A percentile compares a stretch with the other conserved stretches of the same genome.
These are phyloP conservation scores for Grigorovia transvaalensis DNA, from an alignment of 805 yeast species.

Conservation along the genomic window DNA sequence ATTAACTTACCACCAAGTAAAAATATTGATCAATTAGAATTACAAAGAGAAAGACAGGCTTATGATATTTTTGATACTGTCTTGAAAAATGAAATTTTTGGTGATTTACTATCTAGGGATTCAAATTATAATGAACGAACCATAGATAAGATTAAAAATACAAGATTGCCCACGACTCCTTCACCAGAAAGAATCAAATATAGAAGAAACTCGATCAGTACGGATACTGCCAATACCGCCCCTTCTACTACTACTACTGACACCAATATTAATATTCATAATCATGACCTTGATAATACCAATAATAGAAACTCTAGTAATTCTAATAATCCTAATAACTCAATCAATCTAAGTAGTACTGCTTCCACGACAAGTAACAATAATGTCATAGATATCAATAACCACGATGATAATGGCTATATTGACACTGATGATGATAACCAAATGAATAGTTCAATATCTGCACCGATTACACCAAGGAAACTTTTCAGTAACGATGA, in stretches of 20 bases:
- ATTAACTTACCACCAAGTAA: conserved; percentile 19
- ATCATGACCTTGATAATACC: too few relatives aligned
- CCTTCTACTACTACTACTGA: not conserved
- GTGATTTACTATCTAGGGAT: conserved; percentile 59
- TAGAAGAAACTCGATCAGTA: conserved; percentile 1
- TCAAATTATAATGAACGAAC: conserved; percentile 24
- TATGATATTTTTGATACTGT: conserved; percentile 79
- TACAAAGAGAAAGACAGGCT: conserved; percentile 68
- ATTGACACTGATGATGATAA: not conserved
- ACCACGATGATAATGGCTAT: not conserved
- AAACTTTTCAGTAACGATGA: conserved; percentile 17
- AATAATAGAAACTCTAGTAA: too few relatives aligned
- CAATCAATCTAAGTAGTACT: not conserved
- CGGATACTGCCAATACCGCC: not conserved
- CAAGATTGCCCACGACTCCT: conserved; percentile 11
- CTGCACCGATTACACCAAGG: conserved; percentile 30
- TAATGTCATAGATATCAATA: not conserved
- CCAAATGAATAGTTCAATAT: conserved; percentile 1
- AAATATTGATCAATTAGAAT: conserved; percentile 47
- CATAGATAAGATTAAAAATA: conserved; percentile 23
- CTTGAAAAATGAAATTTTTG: conserved; percentile 81
- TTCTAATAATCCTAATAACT: too few relatives aligned
- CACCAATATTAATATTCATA: not conserved
- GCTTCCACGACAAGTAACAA: not conserved
- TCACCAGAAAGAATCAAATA: conserved; percentile 2